Evolutionary conservation across 345 rosid species (phyloP).

Genomic region (Eucalyptus curtisii): DNA sequence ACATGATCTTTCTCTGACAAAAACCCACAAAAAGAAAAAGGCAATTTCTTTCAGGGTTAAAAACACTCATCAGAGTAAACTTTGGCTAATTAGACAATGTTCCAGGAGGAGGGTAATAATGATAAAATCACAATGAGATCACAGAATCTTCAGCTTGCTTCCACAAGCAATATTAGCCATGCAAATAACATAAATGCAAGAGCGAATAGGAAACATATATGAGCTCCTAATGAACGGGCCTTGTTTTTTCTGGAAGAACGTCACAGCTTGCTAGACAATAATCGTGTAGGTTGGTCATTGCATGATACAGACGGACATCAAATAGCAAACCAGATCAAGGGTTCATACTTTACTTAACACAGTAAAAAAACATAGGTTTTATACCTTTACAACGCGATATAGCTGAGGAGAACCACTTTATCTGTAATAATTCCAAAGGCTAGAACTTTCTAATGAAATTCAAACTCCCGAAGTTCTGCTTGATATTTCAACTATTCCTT

Average conservation of each 20-base stretch:
- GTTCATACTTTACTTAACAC: not conserved
- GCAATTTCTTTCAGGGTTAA: not conserved
- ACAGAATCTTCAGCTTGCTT: not conserved
- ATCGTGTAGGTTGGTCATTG: not conserved
- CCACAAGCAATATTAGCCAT: not conserved
- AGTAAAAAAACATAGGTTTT: not conserved
- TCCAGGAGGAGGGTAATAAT: not conserved
- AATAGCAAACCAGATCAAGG: not conserved
- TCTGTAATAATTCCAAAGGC: not conserved
- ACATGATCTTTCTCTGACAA: not conserved
- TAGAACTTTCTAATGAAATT: not conserved
- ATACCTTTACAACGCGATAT: not conserved
- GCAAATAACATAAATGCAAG: not conserved
- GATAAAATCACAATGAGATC: not conserved
- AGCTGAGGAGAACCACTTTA: not conserved
- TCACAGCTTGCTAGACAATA: not conserved
- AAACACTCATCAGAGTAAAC: not conserved
- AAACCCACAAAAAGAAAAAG: not conserved
- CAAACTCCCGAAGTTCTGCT: not conserved
- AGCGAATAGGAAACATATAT: not conserved
- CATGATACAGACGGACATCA: not conserved
- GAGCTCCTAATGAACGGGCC: not conserved
- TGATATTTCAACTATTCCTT: not conserved
- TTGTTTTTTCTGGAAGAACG: not conserved
- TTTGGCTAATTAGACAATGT: not conserved